Evolutionary conservation across 768 basidiomycete genomes (phyloP).

Genomic region (Trametes meyenii): DNA sequence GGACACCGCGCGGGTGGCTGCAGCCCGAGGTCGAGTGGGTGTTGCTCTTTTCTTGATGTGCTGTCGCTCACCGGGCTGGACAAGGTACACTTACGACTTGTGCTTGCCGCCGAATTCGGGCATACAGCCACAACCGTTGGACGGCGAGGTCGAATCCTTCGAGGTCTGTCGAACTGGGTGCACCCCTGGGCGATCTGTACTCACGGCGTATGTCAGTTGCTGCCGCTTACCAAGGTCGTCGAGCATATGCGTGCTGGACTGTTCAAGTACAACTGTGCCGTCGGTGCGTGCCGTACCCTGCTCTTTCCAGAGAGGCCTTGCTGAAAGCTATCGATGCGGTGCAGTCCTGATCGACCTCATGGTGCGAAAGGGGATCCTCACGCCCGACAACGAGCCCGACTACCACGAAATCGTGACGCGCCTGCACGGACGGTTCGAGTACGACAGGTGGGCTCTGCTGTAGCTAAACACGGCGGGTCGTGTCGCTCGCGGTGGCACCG

Average conservation of each 20-base stretch:
- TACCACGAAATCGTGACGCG: constrained; percentile 77
- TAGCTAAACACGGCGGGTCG: background rate
- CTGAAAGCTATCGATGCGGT: background rate
- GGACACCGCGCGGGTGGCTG: constrained; percentile 72
- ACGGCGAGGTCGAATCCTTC: constrained; percentile 95
- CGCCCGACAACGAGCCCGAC: constrained; percentile 85
- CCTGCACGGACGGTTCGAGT: constrained; percentile 73
- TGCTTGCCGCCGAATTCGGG: constrained; percentile 57
- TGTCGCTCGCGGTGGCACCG: too few relatives aligned
- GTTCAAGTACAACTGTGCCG: constrained; percentile 93
- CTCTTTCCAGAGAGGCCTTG: background rate
- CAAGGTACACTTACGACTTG: constrained; percentile 88
- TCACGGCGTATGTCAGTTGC: constrained; percentile 49
- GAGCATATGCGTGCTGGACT: constrained; percentile 63
- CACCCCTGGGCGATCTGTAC: background rate
- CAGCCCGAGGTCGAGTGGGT: constrained; percentile 85
- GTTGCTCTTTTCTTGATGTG: background rate
- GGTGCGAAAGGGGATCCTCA: constrained; percentile 82
- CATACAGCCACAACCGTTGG: constrained; percentile 67
- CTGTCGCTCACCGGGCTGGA: background rate
- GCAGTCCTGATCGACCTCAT: constrained; percentile 90
- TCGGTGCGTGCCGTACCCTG: constrained; percentile 52
- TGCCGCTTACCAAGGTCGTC: constrained; percentile 64
- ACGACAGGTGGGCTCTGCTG: constrained; percentile 39
- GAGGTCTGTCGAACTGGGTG: constrained; percentile 52